Base-by-base conservation (phyloP, 371 early-diverging fungal genomes). In the Catenaria anguillulae region DNA sequence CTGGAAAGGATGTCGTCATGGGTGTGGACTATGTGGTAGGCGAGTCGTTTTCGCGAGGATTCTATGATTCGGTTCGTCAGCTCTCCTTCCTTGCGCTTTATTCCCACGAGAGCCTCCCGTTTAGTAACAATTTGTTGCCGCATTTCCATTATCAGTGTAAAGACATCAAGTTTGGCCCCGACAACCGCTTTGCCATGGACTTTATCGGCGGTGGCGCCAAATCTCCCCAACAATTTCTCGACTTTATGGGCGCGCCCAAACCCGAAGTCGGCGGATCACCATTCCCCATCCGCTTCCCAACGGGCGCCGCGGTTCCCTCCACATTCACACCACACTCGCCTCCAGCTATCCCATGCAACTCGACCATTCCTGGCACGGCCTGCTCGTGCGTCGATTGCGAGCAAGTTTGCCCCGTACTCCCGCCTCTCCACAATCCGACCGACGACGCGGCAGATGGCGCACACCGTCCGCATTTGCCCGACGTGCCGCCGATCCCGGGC, bases 361-460 rank as follows among this genome's bases (percentile, higher is more conserved):
- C 78, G 42, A 73, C 78, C 1, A 81, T 55, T 60, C 74, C 4
- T 72, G 66, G 4, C 79, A 77, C 65, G 77, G 81, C n/a, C 0
- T 87, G 88, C 66, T 73, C 86, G 0, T 87, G 88, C 62, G 80
- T 87, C 35, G 88, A 87, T 61, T 87, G 88, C 65, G 69, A 74
- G 48, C 65, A 77, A 0, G 72, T 77, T 0, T 85, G 86, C 63
- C 83, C 82, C 13, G 61, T 79, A 1, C 61, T 83, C 4, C 77
- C 77, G 1, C 78, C 78, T 15, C 70, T 80, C 0, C 77, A 0
- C 75, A 64, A 3, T 80, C 80, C 56, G 40, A 64, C 15, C 78
- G 77, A 0, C 67, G 75, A 17, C 40, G 40, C 40, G 5, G 40
- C 40, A 40, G 40, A 40, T 40, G 40, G 10, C 40, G 40, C n/a